Conservation (phyloP, 768 basidiomycete genomes). For the Xerocomellus intermedius region DNA sequence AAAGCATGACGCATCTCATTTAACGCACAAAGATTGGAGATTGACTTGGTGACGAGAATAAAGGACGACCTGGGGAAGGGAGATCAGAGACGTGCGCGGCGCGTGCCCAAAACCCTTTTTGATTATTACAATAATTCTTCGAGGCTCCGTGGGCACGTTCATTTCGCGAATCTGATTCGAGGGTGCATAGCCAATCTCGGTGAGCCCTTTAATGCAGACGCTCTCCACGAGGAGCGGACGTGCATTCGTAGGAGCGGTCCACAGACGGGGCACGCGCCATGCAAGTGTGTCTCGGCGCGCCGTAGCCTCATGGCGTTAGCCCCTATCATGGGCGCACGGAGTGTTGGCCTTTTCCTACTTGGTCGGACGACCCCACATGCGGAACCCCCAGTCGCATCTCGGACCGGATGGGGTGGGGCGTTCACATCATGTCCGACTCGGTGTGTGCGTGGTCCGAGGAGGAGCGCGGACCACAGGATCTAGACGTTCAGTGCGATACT, state of each 20-base stretch:
- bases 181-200: slow-evolving; percentile 24
- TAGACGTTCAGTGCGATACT: not conserved
- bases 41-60: slow-evolving; percentile 9
- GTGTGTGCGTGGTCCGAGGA: slow-evolving; percentile 17
- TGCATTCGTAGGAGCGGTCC: not conserved
- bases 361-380: slow-evolving; percentile 5
- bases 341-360: not conserved
- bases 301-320: slow-evolving; percentile 19
- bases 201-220: not conserved
- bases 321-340: slow-evolving; percentile 6
- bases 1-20: slow-evolving; percentile 24
- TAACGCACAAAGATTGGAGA: slow-evolving; percentile 9
- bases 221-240: slow-evolving; percentile 1
- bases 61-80: not conserved
- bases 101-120: slow-evolving; percentile 6
- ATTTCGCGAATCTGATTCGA: slow-evolving; percentile 25
- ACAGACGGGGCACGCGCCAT: slow-evolving; percentile 3
- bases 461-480: slow-evolving; percentile 12
- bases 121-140: not conserved
- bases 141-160: slow-evolving; percentile 12
- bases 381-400: not conserved
- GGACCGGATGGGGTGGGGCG: slow-evolving; percentile 6
- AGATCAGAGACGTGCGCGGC: slow-evolving; percentile 15
- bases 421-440: slow-evolving; percentile 7
- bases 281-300: slow-evolving; percentile 12